Conservation (phyloP, 2,329 filamentous ascomycete genomes). For the Pyrenochaeta sp. region DNA sequence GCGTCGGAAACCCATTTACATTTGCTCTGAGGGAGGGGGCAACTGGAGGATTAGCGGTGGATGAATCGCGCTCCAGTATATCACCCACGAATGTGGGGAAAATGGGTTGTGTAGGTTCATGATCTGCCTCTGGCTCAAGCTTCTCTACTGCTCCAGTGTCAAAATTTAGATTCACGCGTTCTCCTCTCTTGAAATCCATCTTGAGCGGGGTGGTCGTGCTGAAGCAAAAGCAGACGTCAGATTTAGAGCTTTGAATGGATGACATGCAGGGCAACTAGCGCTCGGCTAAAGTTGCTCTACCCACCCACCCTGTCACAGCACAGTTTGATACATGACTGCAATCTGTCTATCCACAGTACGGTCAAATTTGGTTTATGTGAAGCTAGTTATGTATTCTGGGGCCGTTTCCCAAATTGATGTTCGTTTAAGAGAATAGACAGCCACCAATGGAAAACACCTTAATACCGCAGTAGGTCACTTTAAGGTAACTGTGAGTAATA, state of each 20-base stretch:
- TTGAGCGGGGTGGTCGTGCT: constrained; percentile 8
- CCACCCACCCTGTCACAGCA: too few relatives aligned
- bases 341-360: neutral
- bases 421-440: too few relatives aligned
- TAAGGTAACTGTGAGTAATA: too few relatives aligned
- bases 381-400: too few relatives aligned
- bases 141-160: constrained; percentile 61
- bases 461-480: too few relatives aligned
- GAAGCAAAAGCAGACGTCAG: neutral
- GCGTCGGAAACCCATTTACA: constrained; percentile 82
- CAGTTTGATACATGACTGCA: too few relatives aligned
- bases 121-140: constrained; percentile 34
- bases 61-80: constrained; percentile 76
- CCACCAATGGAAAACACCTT: too few relatives aligned
- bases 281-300: constrained; percentile 10
- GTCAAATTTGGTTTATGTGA: too few relatives aligned
- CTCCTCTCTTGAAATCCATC: constrained; percentile 62
- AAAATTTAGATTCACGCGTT: constrained; percentile 69
- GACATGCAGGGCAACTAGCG: constrained; percentile 9
- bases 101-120: constrained; percentile 21
- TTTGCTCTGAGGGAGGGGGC: constrained; percentile 66
- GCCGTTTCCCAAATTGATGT: too few relatives aligned
- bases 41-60: constrained; percentile 68
- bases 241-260: neutral
- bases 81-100: constrained; percentile 69